Evolutionary conservation across 306 rosid species (phyloP).

Genomic region (Vachellia pachyceras): DNA sequence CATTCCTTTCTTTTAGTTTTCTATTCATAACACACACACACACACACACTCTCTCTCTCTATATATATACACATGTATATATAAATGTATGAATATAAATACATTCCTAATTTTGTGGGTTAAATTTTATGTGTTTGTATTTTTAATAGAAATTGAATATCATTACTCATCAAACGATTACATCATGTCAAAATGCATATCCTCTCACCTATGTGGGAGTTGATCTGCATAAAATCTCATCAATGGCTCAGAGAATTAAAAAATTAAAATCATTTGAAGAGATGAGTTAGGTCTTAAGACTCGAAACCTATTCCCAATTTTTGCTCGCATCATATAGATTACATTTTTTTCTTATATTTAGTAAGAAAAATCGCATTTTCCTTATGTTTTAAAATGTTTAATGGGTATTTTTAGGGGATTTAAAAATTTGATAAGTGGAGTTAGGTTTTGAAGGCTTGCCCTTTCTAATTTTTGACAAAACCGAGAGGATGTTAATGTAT

Average conservation of each 20-base stretch:
- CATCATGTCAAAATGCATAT: too few species aligned
- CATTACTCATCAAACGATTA: too few species aligned
- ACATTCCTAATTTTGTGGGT: conserved; percentile 37
- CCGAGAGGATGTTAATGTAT: neutral
- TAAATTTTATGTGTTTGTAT: conserved; percentile 39
- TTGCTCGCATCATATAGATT: neutral
- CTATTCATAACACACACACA: too few species aligned
- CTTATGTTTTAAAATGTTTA: too few species aligned
- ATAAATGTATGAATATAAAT: neutral
- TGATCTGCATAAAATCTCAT: conserved; percentile 37
- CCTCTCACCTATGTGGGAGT: too few species aligned
- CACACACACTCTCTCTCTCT: conserved; percentile 32
- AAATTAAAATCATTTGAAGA: neutral
- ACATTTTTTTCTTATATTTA: too few species aligned
- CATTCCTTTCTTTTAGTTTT: conserved; percentile 29
- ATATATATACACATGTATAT: neutral
- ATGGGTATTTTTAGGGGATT: too few species aligned
- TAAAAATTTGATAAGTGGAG: too few species aligned
- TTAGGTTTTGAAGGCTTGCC: too few species aligned
- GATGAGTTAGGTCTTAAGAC: neutral
- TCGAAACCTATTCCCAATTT: neutral
- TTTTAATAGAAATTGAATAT: neutral
- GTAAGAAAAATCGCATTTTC: too few species aligned
- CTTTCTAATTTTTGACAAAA: too few species aligned
- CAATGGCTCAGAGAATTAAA: neutral